Percentiles rank a stretch among this genome's conserved stretches.
Evolutionary conservation across 176 grass and related monocot species (phyloP).

Genomic region (Pontederia crassipes): DNA sequence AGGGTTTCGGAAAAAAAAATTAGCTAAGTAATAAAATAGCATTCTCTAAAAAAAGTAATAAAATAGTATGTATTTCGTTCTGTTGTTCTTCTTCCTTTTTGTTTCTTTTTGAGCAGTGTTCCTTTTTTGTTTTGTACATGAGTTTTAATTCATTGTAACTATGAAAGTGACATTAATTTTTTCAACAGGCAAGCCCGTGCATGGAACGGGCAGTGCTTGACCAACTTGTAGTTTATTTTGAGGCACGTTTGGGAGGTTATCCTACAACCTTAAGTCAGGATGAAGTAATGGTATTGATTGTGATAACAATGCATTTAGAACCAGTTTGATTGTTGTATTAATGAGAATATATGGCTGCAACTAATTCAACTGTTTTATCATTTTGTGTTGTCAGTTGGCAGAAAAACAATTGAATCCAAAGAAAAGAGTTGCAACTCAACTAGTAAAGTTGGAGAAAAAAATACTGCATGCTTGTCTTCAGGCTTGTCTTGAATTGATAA

Average conservation of each 20-base stretch:
- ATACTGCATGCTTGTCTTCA: constrained; percentile 83
- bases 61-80: no score
- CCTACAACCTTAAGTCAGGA: constrained; percentile 72
- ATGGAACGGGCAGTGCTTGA: constrained; percentile 90
- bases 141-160: no score
- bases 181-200: constrained; percentile 66
- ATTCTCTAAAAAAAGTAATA: no score
- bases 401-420: constrained; percentile 79
- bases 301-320: constrained; percentile 8
- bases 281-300: constrained; percentile 67
- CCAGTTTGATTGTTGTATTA: constrained; percentile 15
- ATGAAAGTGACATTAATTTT: neutral
- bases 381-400: constrained; percentile 39
- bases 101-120: no score
- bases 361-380: neutral
- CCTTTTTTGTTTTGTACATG: no score
- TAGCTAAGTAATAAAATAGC: no score
- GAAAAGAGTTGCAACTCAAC: constrained; percentile 74
- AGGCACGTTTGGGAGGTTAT: constrained; percentile 77
- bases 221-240: constrained; percentile 78
- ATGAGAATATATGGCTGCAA: neutral
- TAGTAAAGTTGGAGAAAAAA: constrained; percentile 88
- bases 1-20: no score
- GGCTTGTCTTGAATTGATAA: constrained; percentile 59
- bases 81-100: no score